Conservation (phyloP, 768 basidiomycete genomes). For the Phlegmacium glaucopus region DNA sequence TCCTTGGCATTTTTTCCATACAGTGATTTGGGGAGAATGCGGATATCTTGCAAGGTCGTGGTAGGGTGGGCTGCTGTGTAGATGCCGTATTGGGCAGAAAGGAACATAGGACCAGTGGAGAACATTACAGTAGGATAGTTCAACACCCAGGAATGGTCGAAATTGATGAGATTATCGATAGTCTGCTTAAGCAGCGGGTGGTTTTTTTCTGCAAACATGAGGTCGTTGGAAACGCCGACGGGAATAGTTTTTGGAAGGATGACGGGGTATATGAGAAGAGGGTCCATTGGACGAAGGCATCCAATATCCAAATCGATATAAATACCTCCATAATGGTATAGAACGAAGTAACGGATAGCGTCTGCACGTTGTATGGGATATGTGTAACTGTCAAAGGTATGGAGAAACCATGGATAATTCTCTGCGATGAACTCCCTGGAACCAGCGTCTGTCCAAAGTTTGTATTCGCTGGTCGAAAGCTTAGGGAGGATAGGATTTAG, state of each 20-base stretch:
- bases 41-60: constrained; percentile 69
- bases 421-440: constrained; percentile 88
- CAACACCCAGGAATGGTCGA: constrained; percentile 91
- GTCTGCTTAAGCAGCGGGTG: constrained; percentile 92
- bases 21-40: constrained; percentile 92
- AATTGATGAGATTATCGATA: constrained; percentile 86
- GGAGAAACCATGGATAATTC: constrained; percentile 89
- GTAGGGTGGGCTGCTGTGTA: constrained; percentile 69
- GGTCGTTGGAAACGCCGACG: constrained; percentile 95
- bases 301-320: constrained; percentile 98
- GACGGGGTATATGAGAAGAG: constrained; percentile 80
- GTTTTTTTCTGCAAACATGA: constrained; percentile 84
- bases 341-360: constrained; percentile 96
- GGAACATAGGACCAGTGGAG: constrained; percentile 98
- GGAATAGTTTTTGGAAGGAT: constrained; percentile 95
- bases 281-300: constrained; percentile 82
- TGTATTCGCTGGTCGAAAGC: constrained; percentile 71
- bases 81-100: constrained; percentile 90
- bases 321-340: constrained; percentile 92
- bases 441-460: constrained; percentile 92
- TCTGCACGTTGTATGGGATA: constrained; percentile 96
- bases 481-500: constrained; percentile 7
- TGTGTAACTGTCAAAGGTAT: constrained; percentile 88
- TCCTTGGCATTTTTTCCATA: constrained; percentile 94
- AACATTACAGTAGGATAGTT: constrained; percentile 99